Evolutionary conservation across 2,329 filamentous ascomycete species (phyloP).

Genomic region (Arthrobotrys sinensis): DNA sequence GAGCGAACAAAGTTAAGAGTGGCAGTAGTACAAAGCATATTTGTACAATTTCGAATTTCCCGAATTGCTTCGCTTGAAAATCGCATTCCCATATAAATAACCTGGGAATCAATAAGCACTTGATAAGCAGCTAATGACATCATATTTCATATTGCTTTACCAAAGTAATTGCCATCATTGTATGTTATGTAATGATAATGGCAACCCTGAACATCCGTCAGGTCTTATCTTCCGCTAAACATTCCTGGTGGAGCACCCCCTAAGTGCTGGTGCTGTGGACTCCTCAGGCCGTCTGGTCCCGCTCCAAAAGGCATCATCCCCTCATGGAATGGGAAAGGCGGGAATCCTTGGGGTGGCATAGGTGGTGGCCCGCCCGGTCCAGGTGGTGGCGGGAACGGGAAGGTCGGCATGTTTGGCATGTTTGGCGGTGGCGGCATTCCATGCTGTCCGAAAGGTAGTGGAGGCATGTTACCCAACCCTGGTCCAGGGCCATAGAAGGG

Average conservation of each 20-base stretch:
- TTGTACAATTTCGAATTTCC: slow-evolving; percentile 26
- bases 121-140: slow-evolving; percentile 8
- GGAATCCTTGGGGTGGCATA: slow-evolving; percentile 33
- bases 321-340: slow-evolving; percentile 58
- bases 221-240: slow-evolving; percentile 51
- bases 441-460: slow-evolving; percentile 56
- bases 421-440: slow-evolving; percentile 59
- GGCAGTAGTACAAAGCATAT: slow-evolving; percentile 24
- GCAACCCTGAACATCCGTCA: not conserved
- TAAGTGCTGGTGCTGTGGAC: slow-evolving; percentile 52
- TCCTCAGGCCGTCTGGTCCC: slow-evolving; percentile 55
- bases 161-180: not conserved
- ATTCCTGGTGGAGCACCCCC: slow-evolving; percentile 55
- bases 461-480: slow-evolving; percentile 54
- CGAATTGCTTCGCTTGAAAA: slow-evolving; percentile 6
- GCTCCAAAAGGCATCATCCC: slow-evolving; percentile 55
- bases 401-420: slow-evolving; percentile 52
- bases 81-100: slow-evolving; percentile 30
- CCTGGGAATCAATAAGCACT: slow-evolving; percentile 26
- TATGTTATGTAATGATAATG: slow-evolving; percentile 8
- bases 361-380: slow-evolving; percentile 42
- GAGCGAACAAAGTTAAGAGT: not conserved
- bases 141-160: slow-evolving; percentile 3
- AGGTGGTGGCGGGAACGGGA: slow-evolving; percentile 54
- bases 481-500: slow-evolving; percentile 57